Evolutionary conservation across 768 basidiomycete species (phyloP), one percentile per base, ranked within the genome.

Genomic region (Paxillus involutus): DNA sequence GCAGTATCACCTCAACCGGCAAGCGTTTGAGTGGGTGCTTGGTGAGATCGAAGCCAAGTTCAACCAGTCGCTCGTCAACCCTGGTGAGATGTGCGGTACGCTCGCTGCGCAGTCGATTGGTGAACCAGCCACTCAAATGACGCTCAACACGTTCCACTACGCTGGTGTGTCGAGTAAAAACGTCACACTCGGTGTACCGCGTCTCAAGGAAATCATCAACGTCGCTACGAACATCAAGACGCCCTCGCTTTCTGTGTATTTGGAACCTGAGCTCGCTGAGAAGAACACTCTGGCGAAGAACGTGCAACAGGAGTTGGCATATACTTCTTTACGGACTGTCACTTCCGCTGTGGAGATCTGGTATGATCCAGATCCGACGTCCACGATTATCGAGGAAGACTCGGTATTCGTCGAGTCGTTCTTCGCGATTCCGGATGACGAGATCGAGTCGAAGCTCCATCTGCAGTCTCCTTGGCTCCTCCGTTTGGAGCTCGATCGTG

Each of bases 131-230:
- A 99, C 97, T 0, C 97, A 99, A 75, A 98, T 99, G 97, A 98
- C 97, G 6, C 73, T 99, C 54, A 99, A 99, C 72, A 98, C 96
- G 0, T 99, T 98, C 91, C 97, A 99, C 74, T 98, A 98, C 70
- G 97, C 97, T 56, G 97, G 97, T 87, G 97, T 99, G 24, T 96
- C 97, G n/a, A 94, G 91, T 66, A 98, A 98, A 76, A 98, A 97
- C 73, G 97, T 99, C 47, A 99, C 97, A 0, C 91, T 98, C 55
- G 97, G 97, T 86, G 97, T 99, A 2, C 97, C 97, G 2, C 95
- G 97, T 72, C 72, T 99, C 59, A 98, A 98, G 77, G 97, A 98
- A 73, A 98, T 98, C 62, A 98, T 99, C 76, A 99, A 99, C 66
- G 95, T 98, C 55, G 97, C 97, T 0, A 91, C 89, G 17, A 95